Evolutionary conservation across 192 early-diverging fungal species (phyloP).

Genomic region (Phycomyces nitens): DNA sequence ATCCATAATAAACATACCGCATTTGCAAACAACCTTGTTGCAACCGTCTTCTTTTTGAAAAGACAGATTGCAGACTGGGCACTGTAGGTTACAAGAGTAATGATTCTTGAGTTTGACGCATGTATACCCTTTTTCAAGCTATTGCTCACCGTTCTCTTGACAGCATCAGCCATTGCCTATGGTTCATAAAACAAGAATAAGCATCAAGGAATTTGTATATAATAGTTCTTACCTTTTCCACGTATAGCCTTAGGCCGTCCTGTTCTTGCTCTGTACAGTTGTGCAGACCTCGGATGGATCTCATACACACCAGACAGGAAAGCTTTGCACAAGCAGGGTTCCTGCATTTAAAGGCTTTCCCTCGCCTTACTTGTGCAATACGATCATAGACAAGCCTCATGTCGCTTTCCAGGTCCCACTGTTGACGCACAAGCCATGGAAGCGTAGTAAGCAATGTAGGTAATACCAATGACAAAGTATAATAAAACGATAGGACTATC

Average conservation of each 20-base stretch:
- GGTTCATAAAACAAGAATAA: background rate
- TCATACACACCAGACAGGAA: slow-evolving; percentile 44
- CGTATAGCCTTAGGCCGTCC: slow-evolving; percentile 52
- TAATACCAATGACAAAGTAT: slow-evolving; percentile 7
- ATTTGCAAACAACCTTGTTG: slow-evolving; percentile 62
- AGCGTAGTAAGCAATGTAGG: slow-evolving; percentile 9
- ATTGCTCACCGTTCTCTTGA: slow-evolving; percentile 55
- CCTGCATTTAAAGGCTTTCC: slow-evolving; percentile 45
- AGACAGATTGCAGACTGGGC: slow-evolving; percentile 49
- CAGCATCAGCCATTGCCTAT: slow-evolving; percentile 53
- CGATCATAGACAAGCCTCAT: slow-evolving; percentile 26
- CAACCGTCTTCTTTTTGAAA: slow-evolving; percentile 58
- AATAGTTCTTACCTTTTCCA: slow-evolving; percentile 47
- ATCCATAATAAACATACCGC: slow-evolving; percentile 37
- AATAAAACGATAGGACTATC: slow-evolving; percentile 11
- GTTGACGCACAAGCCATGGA: slow-evolving; percentile 11
- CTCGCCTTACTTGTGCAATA: slow-evolving; percentile 25
- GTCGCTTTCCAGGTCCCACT: slow-evolving; percentile 22
- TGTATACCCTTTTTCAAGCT: no score
- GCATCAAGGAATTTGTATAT: background rate
- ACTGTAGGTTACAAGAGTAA: slow-evolving; percentile 33
- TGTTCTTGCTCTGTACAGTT: slow-evolving; percentile 44
- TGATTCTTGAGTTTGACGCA: no score
- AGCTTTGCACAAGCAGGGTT: slow-evolving; percentile 43
- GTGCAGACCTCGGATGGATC: slow-evolving; percentile 42